Base-by-base conservation (phyloP, 371 early-diverging fungal species). In the Rhizopus arrhizus region DNA sequence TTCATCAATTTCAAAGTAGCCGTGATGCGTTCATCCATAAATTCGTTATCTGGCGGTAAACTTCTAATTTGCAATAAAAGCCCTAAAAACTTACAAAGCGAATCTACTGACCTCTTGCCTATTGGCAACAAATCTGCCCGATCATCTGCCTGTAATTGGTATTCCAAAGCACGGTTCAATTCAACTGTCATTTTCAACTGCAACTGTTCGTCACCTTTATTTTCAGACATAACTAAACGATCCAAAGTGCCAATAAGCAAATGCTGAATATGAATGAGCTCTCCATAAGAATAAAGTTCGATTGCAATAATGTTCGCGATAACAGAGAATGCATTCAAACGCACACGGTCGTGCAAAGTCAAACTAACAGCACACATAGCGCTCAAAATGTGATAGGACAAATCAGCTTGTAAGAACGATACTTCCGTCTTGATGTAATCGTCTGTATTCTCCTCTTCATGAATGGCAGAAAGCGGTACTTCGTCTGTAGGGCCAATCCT, bases 231-330 rank as follows among this genome's bases (percentile, higher is more conserved):
- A 5, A 89, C 72, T 9, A 88, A 63, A 13, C 77, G 71, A 66
- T 89, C 89, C 50, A 89, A 57, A 0, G 84, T 78, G 53, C 88
- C 86, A 42, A 89, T 80, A 46, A 85, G 67, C 29, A 83, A 76
- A 40, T 79, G 77, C 54, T 87, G 86, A 12, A 87, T 73, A 28
- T 83, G 70, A 12, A 68, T 64, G 47, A 89, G 66, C 50, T 83
- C 69, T 9, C 81, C 82, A 45, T 70, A 73, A 2, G 79, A 61
- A 13, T 75, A 73, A 33, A 83, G 78, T 57, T 91, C 89, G 42
- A 82, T 78, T n/a, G 83, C 67, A 33, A 89, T 80, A 49, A 88
- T 84, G 68, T 84, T 84, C 41, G 84, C 85, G 36, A 91, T 69
- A 4, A 90, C 70, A 5, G 74, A 66, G 10, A 83, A 61, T 2